Conservation (phyloP, 352 stramenopile species). For the Pythium phragmiticola region DNA sequence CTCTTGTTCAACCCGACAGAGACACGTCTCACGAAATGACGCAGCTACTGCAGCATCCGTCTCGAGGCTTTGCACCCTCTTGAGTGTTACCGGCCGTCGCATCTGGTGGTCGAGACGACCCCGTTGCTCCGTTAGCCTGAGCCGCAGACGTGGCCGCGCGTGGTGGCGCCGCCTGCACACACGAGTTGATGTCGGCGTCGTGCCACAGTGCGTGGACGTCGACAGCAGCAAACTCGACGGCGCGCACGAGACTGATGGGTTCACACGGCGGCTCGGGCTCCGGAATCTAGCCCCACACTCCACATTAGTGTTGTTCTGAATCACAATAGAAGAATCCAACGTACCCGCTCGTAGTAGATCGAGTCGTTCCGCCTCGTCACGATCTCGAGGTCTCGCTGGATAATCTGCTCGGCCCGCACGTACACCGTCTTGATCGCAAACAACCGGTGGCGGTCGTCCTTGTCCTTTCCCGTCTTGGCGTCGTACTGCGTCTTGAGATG, state of each 20-base stretch:
- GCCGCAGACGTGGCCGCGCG: background rate
- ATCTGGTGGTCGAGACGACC: no score
- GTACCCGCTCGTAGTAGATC: conserved; percentile 68
- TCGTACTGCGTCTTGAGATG: conserved; percentile 43
- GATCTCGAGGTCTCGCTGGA: conserved; percentile 68
- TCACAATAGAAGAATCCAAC: background rate
- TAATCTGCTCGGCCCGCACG: conserved; percentile 58
- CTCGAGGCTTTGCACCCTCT: conserved; percentile 1
- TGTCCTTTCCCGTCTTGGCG: conserved; percentile 28
- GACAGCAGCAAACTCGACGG: conserved; percentile 36
- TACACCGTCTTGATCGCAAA: conserved; percentile 42
- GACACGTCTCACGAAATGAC: conserved; percentile 31
- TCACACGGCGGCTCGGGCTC: conserved; percentile 39
- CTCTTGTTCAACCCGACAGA: no score
- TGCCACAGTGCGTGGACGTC: conserved; percentile 43
- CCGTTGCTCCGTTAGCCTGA: background rate
- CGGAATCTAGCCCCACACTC: conserved; percentile 35
- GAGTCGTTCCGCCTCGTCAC: conserved; percentile 65
- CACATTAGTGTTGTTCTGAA: background rate
- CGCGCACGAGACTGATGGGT: conserved; percentile 52
- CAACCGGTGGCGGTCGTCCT: conserved; percentile 39
- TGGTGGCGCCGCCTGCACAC: conserved; percentile 33
- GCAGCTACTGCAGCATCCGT: conserved; percentile 45
- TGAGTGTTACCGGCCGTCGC: background rate
- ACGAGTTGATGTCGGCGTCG: conserved; percentile 46